A percentile compares a stretch with the other conserved stretches of the same genome.
phyloP scores from a whole-genome alignment of 139 green algal species.

The Closterium sp. region DNA sequence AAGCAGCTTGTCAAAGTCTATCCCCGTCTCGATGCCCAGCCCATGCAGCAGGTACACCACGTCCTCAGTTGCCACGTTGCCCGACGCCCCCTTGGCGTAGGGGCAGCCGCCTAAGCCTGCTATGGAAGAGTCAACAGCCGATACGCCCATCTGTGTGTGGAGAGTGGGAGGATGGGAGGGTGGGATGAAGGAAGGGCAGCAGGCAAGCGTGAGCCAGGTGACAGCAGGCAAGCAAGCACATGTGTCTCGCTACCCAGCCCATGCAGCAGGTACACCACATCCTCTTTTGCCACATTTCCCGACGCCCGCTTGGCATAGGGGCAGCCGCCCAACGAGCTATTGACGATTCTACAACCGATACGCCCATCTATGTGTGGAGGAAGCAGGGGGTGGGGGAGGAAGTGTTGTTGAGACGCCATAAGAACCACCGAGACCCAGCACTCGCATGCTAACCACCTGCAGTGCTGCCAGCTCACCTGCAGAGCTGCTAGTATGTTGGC shows the following conservation, averaged over 20 bases:
- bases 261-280: constrained; percentile 88
- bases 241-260: constrained; percentile 64
- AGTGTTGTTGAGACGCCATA: too few species aligned
- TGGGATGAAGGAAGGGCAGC: too few species aligned
- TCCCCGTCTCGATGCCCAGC: constrained; percentile 74
- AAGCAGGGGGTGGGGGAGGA: not conserved
- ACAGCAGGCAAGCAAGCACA: not conserved
- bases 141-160: constrained; percentile 69
- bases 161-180: too few species aligned
- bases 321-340: constrained; percentile 88
- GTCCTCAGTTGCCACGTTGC: constrained; percentile 94
- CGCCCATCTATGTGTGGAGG: constrained; percentile 50
- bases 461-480: not conserved
- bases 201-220: not conserved
- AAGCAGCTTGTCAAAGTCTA: constrained; percentile 71
- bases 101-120: constrained; percentile 89
- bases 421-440: too few species aligned
- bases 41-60: constrained; percentile 89
- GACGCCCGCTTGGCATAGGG: constrained; percentile 84
- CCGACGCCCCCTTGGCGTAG: constrained; percentile 81
- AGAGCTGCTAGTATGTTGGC: too few species aligned
- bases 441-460: not conserved
- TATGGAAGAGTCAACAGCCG: constrained; percentile 73
- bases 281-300: constrained; percentile 93
- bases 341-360: constrained; percentile 71